Base-by-base conservation (phyloP, 2,329 filamentous ascomycete genomes). In the Penicillium nordicum region DNA sequence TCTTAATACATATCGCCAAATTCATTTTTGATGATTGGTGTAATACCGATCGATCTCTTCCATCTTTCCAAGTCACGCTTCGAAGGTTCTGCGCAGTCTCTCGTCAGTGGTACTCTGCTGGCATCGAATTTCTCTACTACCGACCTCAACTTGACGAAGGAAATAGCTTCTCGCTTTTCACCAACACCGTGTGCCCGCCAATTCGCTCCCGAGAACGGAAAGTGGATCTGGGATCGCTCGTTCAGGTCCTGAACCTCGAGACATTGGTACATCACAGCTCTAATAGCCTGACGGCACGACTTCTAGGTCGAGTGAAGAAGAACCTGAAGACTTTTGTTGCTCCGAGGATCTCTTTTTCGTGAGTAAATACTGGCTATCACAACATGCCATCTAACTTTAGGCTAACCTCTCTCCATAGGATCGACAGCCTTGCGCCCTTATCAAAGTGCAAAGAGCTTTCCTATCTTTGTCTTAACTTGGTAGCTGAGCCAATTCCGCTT, bases 201-300 rank as follows among this genome's bases (percentile, higher is more conserved):
- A 49, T 70, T 32, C 67, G 67, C 7, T 75, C 80, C 29, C 78
- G 78, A 32, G 40, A 51, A n/a, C 78, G 77, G 53, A 77, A 78
- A 14, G 62, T 80, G 40, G 68, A 72, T 38, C 63, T 79, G 21
- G 78, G 80, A 0, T 71, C 71, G n/a, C 69, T 84, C 43, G 80
- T 87, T 14, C 78, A 77, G 36, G 66, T 71, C 11, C 73, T 87
- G 37, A 76, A 85, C 63, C 75, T 87, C 69, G 75, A 76, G 11
- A 62, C 69, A 40, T 78, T 87, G 16, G 82, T 86, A 2, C 83
- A 87, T 62, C 80, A 86, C 62, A 81, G 82, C 58, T 80, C 76
- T 54, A 84, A 82, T 61, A 82, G 81, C 48, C 69, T 79, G 10
- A 86, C 84, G 0, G 81, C 83, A 21, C 78, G 83, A 32, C 69